Evolutionary conservation across 2,329 filamentous ascomycete species (phyloP), one percentile per base, ranked within the genome.

Genomic region (Leptoxyphium fumago): DNA sequence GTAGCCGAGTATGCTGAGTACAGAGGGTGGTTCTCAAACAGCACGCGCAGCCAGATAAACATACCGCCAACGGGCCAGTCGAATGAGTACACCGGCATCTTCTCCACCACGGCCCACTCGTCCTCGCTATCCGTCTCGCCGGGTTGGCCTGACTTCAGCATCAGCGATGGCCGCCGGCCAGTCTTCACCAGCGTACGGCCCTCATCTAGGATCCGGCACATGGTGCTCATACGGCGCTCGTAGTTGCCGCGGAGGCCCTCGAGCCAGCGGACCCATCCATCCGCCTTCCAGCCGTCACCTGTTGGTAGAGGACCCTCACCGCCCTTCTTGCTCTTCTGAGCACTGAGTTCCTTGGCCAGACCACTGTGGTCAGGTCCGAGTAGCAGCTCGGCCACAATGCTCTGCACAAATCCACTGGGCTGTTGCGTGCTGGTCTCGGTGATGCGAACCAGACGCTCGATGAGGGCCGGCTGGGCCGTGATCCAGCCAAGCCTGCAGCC

Each of bases 401-500:
- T 74, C 63, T 95, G 89, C 10, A 89, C 85, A 59, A 95, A 94
- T 14, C 88, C 89, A 0, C 82, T 89, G 0, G 88, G 87, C 51
- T 89, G 82, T 56, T 89, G 82, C 0, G 87, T 94, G 14, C 74
- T 74, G 1, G 75, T 72, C 62, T 95, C 88, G 15, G 78, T 80
- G 54, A 93, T 82, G 44, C 82, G 80, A 13, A 72, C 59, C 26
- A 91, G 67, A 6, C 83, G 77, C 61, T 93, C 84, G 40, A 87
- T 71, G 40, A 95, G 67, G 1, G 68, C 77, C 1, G 87, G 86
- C 56, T 93, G 83, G 0, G 83, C 80, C 0, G 88, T 94, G 51
- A 94, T 79, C 85, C 87, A 95, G 36, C 89, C 89, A 1, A 95
- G 68, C 28, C 89, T 79, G 58, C 85, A 93, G 2, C 89, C 89